phyloP scores from a whole-genome alignment of 2,329 filamentous ascomycete genomes.

The Mycosphaerella arachidis region DNA sequence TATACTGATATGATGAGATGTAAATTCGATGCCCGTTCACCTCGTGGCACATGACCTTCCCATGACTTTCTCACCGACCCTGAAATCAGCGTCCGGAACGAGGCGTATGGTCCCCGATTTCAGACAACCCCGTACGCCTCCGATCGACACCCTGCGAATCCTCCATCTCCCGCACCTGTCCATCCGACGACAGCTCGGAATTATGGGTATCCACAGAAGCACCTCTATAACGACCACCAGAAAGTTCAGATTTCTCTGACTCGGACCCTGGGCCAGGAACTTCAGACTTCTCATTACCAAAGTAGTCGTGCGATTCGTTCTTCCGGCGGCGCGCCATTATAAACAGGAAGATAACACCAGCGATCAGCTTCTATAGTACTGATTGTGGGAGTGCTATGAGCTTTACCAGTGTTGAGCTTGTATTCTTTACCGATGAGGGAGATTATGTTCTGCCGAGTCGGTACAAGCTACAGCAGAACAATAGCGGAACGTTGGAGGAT shows the following conservation, averaged over 20 bases:
- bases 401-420: conserved; percentile 34
- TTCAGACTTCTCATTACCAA: conserved; percentile 1
- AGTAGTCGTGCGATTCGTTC: background rate
- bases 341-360: background rate
- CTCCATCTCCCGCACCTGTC: conserved; percentile 1
- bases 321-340: background rate
- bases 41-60: no score
- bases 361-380: conserved; percentile 26
- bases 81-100: background rate
- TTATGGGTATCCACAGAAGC: background rate
- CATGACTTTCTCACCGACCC: no score
- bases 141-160: background rate
- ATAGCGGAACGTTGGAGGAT: conserved; percentile 29
- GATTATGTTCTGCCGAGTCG: conserved; percentile 30
- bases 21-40: no score
- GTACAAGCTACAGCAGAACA: conserved; percentile 31
- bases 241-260: background rate
- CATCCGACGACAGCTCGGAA: background rate
- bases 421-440: conserved; percentile 32
- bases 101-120: background rate
- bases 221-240: background rate
- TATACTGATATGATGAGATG: no score
- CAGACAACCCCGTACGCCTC: background rate
- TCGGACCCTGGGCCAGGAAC: background rate
- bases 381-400: conserved; percentile 33